phyloP scores from a whole-genome alignment of 192 early-diverging fungal species.

The Linnemannia exigua region DNA sequence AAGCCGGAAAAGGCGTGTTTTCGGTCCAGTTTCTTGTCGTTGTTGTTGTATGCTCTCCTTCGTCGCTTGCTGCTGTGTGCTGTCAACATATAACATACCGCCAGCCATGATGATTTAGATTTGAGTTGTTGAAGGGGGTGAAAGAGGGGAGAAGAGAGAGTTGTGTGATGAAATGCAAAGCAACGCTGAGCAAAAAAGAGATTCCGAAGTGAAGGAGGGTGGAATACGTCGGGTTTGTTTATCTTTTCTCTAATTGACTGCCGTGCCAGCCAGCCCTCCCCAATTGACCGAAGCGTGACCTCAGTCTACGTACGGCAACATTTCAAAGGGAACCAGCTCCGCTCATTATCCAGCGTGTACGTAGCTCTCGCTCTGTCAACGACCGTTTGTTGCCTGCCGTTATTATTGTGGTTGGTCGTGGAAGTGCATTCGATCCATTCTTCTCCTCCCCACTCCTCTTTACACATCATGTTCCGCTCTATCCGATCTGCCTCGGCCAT shows the following conservation, averaged over 20 bases:
- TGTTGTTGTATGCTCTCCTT: neutral
- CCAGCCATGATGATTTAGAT: conserved; percentile 36
- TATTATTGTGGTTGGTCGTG: neutral
- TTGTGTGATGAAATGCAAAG: conserved; percentile 4
- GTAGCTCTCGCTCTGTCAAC: neutral
- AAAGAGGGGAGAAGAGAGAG: conserved; percentile 13
- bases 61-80: neutral
- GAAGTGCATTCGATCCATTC: neutral
- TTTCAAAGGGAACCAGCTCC: neutral
- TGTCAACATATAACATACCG: conserved; percentile 20
- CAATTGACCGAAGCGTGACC: neutral
- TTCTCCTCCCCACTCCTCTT: neutral
- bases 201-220: neutral
- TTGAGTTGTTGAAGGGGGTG: conserved; percentile 11
- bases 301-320: neutral
- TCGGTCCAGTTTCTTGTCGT: neutral
- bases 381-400: neutral
- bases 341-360: neutral
- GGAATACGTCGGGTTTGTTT: neutral
- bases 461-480: conserved; percentile 19
- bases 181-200: neutral
- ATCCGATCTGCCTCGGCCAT: conserved; percentile 17
- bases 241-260: neutral
- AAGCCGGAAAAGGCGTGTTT: neutral
- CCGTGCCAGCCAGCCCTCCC: neutral